Conservation (phyloP, 1,284 basidiomycete genomes). For the Porodaedalea pini region DNA sequence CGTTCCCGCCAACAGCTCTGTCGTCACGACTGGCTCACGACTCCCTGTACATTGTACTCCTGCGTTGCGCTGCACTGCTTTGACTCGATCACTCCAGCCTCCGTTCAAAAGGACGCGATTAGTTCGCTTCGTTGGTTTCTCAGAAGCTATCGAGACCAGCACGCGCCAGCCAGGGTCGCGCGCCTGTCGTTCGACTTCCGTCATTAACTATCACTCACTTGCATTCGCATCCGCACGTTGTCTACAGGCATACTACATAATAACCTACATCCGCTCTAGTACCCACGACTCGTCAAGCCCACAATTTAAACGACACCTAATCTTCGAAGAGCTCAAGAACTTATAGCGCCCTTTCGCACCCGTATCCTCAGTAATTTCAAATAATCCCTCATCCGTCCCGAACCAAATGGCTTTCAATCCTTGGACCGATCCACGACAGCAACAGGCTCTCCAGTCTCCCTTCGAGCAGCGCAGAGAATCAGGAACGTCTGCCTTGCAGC, state of each 20-base stretch:
- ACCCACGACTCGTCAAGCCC: neutral
- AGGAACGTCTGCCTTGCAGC: neutral
- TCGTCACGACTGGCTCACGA: conserved; percentile 15
- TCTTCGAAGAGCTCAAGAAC: neutral
- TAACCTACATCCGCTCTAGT: conserved; percentile 1
- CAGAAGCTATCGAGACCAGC: conserved; percentile 11
- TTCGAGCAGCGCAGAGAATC: conserved; percentile 7
- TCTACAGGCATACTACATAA: neutral
- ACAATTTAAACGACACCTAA: neutral
- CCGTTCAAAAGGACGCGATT: conserved; percentile 17
- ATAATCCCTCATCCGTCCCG: neutral
- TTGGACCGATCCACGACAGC: conserved; percentile 9
- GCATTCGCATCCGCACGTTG: neutral
- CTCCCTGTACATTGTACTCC: conserved; percentile 12
- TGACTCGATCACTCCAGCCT: conserved; percentile 7
- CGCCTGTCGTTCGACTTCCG: conserved; percentile 3
- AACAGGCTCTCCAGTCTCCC: conserved; percentile 9
- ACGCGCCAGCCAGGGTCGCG: conserved; percentile 2
- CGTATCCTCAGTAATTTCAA: neutral
- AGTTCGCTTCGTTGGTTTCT: conserved; percentile 11
- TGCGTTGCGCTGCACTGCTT: conserved; percentile 16
- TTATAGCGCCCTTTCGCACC: neutral
- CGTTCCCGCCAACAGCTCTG: conserved; percentile 6
- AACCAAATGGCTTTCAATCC: conserved; percentile 3
- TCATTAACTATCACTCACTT: neutral